Base-by-base conservation (phyloP, 176 grass and related monocot genomes). In the Calamus simplicifolius region DNA sequence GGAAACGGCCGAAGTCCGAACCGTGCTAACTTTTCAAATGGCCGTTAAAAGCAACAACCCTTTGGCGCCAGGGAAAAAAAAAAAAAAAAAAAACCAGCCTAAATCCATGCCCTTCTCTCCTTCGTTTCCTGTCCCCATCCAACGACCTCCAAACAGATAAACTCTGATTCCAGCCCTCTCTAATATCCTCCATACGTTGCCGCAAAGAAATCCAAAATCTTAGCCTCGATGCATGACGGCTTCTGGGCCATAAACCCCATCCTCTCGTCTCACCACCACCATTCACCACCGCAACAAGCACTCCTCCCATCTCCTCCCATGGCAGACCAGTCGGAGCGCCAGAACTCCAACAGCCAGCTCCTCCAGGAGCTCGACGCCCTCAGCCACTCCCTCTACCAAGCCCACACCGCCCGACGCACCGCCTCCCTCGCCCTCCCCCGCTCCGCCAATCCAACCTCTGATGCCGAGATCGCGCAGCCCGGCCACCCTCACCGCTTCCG, bases 361-460 rank as follows among this genome's bases (percentile, higher is more conserved):
- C 88, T 98, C 59, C 85, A 57, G 1, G 93, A 92, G 56, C 93
- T 98, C 16, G 93, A 98, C 77, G 70, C 79, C 23, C 81, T 98
- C 51, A 98, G 81, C 55, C 84, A 81, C 76, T 78, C 84, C n/a
- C 68, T 98, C 7, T 98, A 83, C 81, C 87, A 98, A 75, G 49
- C 84, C 50, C 87, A 89, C 70, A 83, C 35, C 27, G 75, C 77
- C 38, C 88, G 93, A 51, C 81, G 93, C 27, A 77, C 76, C 5
- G 70, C 75, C 5, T 98, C 93, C 12, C 79, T 92, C 13, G 93
- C 30, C 50, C 73, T 91, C 26, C 81, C 69, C 3, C 87, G 84
- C 58, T 69, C 82, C 4, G 31, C 6, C 51, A 29, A 58, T 29
- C 29, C 69, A 53, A 48, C 50, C 16, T 48, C 23, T 23, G 8